phyloP scores from a whole-genome alignment of 1,139 yeast species.

The Yamadazyma taylorii region DNA sequence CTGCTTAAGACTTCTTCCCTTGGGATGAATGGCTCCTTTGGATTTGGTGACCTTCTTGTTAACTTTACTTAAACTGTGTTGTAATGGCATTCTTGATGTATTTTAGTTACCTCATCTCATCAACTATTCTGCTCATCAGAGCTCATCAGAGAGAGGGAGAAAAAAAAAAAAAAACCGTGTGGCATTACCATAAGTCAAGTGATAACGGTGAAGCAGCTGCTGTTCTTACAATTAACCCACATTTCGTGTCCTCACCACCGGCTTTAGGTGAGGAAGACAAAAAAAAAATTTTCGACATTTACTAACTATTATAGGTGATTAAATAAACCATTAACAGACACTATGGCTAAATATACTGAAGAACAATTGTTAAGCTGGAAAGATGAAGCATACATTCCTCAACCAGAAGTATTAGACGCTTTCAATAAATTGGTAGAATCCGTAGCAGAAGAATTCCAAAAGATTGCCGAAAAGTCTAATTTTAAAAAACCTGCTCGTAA shows the following conservation, averaged over 20 bases:
- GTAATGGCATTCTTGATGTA: conserved; percentile 63
- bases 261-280: background rate
- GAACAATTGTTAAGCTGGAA: conserved; percentile 63
- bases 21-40: conserved; percentile 73
- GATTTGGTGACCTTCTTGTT: conserved; percentile 60
- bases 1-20: conserved; percentile 85
- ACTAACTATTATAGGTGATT: too few relatives aligned
- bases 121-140: too few relatives aligned
- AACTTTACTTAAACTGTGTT: conserved; percentile 72
- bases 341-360: conserved; percentile 58
- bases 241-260: too few relatives aligned
- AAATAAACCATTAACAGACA: background rate
- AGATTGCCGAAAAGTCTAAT: conserved; percentile 32
- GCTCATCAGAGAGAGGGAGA: too few relatives aligned
- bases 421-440: conserved; percentile 67
- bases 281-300: too few relatives aligned
- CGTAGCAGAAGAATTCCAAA: conserved; percentile 37
- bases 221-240: too few relatives aligned
- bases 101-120: conserved; percentile 10
- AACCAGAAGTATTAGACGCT: conserved; percentile 60
- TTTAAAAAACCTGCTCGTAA: conserved; percentile 34
- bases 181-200: too few relatives aligned
- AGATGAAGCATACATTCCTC: conserved; percentile 58
- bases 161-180: too few relatives aligned
- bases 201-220: too few relatives aligned